Base-by-base conservation (phyloP, 768 basidiomycete genomes). In the Boletus patriciae region DNA sequence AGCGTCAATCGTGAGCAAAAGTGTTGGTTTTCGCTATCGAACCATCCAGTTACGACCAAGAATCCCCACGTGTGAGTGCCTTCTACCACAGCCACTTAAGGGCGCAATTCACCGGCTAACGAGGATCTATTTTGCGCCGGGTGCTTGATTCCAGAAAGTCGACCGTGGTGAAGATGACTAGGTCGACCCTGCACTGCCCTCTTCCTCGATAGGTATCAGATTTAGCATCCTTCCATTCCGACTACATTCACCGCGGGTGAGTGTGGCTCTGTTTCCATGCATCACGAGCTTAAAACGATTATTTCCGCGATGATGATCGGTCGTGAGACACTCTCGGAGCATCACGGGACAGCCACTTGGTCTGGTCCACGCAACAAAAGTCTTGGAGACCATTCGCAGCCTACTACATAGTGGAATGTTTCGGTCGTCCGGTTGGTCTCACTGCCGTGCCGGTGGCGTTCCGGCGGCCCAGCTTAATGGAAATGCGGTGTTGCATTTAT, bases 401-500 rank as follows among this genome's bases (percentile, higher is more conserved):
- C 7, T 23, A 18, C 8, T 7, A 12, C 31, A 31, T 1, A 27
- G 7, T 4, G 34, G 10, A 10, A 21, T 19, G 25, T 19, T 27
- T 21, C 36, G 11, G 37, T 8, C 15, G 25, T 29, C 23, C 62
- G 62, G 62, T 33, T 48, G 23, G 7, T 21, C 21, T 25, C 3
- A 60, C 10, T 19, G 0, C 53, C 52, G 52, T 52, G 12, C 58
- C 62, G 45, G 58, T 48, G 7, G 13, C 12, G 0, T 10, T 37
- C 50, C 62, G 62, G 58, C 8, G 21, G n/a, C 31, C 3, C 38
- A 19, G 15, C n/a, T 11, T 47, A 1, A 31, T 52, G 12, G n/a
- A 43, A 36, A 50, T 23, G 58, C 62, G 3, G 58, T 64, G 61
- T 25, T 54, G 18, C 31, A 40, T 44, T 38, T 58, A 50, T 46